phyloP scores from a whole-genome alignment of 495 filamentous ascomycete genomes.

The Immersiella caudata region DNA sequence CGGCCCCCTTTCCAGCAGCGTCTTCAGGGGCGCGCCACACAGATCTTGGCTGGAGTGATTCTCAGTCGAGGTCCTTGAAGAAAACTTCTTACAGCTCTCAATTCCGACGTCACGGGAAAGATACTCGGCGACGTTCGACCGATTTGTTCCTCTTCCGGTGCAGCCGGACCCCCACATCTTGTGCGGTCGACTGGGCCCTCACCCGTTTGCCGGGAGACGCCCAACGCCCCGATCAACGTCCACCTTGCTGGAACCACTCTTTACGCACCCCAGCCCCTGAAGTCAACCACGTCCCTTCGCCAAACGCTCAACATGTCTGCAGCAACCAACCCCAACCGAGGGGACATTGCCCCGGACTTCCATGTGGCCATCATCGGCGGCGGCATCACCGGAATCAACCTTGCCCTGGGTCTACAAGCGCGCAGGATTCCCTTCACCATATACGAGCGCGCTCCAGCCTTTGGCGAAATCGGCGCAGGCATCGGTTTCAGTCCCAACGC shows the following conservation, averaged over 20 bases:
- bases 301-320: conserved; percentile 21
- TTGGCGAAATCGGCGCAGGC: conserved; percentile 62
- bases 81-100: too few relatives aligned
- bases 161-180: neutral
- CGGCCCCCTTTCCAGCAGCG: neutral
- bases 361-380: conserved; percentile 62
- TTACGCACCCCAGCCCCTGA: neutral
- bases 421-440: conserved; percentile 53
- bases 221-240: neutral
- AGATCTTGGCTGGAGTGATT: neutral
- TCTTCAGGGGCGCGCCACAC: neutral
- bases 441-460: conserved; percentile 57
- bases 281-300: neutral
- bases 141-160: neutral
- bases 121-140: too few relatives aligned
- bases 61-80: too few relatives aligned
- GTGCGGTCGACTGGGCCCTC: neutral
- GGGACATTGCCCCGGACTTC: conserved; percentile 34
- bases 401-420: conserved; percentile 58
- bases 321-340: neutral
- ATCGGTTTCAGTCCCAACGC: conserved; percentile 63
- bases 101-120: too few relatives aligned
- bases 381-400: conserved; percentile 61
- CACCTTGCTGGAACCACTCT: neutral
- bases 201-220: neutral